Percentiles rank a stretch among this genome's conserved stretches.
Conservation (phyloP, 2,329 filamentous ascomycete genomes). For the Hortaea werneckii region DNA sequence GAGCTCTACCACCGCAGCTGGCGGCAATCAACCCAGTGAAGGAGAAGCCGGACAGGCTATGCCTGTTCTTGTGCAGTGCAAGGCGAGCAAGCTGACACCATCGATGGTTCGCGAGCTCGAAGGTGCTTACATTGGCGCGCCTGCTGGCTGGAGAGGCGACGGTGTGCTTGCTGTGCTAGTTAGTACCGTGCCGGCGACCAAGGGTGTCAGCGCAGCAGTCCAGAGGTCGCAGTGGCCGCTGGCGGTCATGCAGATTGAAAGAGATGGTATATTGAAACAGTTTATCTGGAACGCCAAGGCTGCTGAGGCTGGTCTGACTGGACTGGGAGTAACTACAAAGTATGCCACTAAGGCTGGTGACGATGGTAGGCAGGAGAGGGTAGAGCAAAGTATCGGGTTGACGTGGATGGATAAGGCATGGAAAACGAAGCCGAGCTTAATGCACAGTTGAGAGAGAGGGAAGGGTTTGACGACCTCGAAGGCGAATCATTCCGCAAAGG, state of each 20-base stretch:
- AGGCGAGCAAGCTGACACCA: conserved; percentile 46
- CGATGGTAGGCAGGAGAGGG: neutral
- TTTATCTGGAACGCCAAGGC: conserved; percentile 63
- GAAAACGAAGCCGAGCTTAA: neutral
- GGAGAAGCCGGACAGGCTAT: conserved; percentile 19
- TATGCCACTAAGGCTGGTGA: conserved; percentile 5
- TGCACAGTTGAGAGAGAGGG: too few species aligned
- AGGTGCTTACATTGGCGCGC: conserved; percentile 65
- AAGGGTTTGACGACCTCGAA: too few species aligned
- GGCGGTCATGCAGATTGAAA: conserved; percentile 57
- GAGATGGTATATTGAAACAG: conserved; percentile 48
- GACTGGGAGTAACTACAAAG: conserved; percentile 25
- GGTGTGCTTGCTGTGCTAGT: conserved; percentile 63
- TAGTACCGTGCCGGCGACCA: conserved; percentile 59
- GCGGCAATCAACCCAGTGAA: neutral
- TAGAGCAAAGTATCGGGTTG: conserved; percentile 13
- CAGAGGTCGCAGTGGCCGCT: conserved; percentile 58
- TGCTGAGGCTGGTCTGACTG: conserved; percentile 52
- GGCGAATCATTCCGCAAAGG: too few species aligned
- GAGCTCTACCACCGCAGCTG: neutral
- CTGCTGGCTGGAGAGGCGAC: conserved; percentile 57
- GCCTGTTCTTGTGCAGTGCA: conserved; percentile 56
- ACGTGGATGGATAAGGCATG: conserved; percentile 21
- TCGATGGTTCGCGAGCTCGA: conserved; percentile 63
- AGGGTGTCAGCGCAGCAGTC: conserved; percentile 65